Conservation (phyloP, 208 protist species). For the Wallacemonas sp. region DNA sequence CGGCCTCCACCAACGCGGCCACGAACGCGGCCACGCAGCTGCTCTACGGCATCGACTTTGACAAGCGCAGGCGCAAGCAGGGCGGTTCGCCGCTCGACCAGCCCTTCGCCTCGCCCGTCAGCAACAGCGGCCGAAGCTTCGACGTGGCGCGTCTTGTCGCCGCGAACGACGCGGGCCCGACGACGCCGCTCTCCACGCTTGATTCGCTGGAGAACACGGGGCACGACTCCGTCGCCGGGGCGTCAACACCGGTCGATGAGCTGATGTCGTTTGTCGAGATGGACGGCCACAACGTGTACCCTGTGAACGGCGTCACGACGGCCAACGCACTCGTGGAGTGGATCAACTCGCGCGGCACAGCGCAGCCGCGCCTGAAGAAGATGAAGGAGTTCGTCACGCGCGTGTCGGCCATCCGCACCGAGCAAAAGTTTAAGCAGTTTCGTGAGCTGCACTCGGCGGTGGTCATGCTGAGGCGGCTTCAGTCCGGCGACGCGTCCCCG, state of each 20-base stretch:
- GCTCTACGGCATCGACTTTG: constrained; percentile 26
- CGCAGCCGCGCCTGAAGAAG: constrained; percentile 29
- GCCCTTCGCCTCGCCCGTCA: constrained; percentile 3
- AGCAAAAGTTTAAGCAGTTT: constrained; percentile 57
- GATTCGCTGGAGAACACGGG: constrained; percentile 5
- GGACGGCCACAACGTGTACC: constrained; percentile 27
- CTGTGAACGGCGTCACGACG: constrained; percentile 41
- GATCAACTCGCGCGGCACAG: constrained; percentile 49
- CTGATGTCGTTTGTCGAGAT: constrained; percentile 19
- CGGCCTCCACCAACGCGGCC: constrained; percentile 7
- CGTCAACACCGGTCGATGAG: constrained; percentile 23
- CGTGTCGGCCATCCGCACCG: constrained; percentile 45
- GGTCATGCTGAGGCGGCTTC: constrained; percentile 61
- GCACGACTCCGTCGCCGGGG: neutral
- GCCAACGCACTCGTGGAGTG: constrained; percentile 51
- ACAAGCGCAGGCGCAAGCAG: neutral
- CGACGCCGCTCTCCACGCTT: neutral
- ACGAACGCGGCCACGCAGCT: constrained; percentile 20
- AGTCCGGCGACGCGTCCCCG: constrained; percentile 23
- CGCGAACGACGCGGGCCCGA: neutral
- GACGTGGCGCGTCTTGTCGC: neutral
- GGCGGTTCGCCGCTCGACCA: neutral
- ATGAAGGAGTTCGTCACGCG: constrained; percentile 47
- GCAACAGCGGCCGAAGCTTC: neutral
- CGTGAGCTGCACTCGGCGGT: constrained; percentile 59